Percentiles rank a stretch among this genome's conserved stretches.
Evolutionary conservation across 2,329 filamentous ascomycete genomes (phyloP).

Genomic region (Cercospora sesami): DNA sequence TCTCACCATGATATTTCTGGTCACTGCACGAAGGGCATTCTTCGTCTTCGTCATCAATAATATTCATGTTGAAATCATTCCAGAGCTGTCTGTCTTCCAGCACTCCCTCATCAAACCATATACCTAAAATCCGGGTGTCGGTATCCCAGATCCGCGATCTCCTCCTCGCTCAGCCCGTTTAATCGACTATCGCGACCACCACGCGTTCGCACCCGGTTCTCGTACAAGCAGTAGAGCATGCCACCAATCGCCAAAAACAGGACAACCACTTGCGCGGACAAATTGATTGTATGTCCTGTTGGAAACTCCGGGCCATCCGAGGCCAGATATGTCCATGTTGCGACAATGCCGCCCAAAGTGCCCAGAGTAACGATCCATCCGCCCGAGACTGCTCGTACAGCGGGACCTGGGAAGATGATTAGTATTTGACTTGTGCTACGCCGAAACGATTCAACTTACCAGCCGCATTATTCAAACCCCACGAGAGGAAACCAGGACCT

Average conservation of each 20-base stretch:
- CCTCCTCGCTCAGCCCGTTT: conserved; percentile 50
- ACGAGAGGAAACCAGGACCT: conserved; percentile 59
- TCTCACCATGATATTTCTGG: neutral
- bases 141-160: conserved; percentile 54
- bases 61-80: neutral
- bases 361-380: conserved; percentile 58
- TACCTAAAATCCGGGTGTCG: conserved; percentile 58
- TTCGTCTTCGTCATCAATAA: neutral
- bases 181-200: conserved; percentile 54
- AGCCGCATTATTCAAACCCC: conserved; percentile 61
- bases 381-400: conserved; percentile 57
- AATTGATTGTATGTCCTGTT: conserved; percentile 59
- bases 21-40: neutral
- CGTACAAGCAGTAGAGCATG: conserved; percentile 55
- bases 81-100: neutral
- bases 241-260: conserved; percentile 51
- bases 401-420: conserved; percentile 41
- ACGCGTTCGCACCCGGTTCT: conserved; percentile 52
- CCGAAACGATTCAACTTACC: conserved; percentile 27
- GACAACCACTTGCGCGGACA: conserved; percentile 51
- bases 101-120: conserved; percentile 47
- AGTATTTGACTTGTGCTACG: neutral
- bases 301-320: conserved; percentile 51
- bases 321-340: conserved; percentile 58
- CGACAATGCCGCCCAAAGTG: conserved; percentile 58